Conservation (phyloP, 495 filamentous ascomycete genomes). For the Talaromyces wortmannii region DNA sequence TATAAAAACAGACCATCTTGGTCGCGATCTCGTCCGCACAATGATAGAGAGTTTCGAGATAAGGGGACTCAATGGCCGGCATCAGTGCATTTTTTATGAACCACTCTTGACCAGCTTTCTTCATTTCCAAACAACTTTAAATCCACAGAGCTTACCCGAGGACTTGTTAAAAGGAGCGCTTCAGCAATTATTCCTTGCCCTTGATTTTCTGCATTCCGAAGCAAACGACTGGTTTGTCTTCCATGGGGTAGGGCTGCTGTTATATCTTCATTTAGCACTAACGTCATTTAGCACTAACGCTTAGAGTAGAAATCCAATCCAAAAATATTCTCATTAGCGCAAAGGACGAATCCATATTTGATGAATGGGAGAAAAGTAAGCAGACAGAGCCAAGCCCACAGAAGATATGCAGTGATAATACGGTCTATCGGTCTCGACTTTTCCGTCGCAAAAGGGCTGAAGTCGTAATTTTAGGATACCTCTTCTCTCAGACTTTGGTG, state of each 20-base stretch:
- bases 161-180: slow-evolving; percentile 8
- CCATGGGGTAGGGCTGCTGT: too few species aligned
- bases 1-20: slow-evolving; percentile 18
- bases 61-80: slow-evolving; percentile 22
- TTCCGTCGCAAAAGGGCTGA: slow-evolving; percentile 8
- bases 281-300: too few species aligned
- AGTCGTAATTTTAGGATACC: slow-evolving; percentile 9
- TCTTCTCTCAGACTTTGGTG: slow-evolving; percentile 19
- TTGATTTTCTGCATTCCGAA: slow-evolving; percentile 30
- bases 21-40: slow-evolving; percentile 18
- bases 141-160: slow-evolving; percentile 7
- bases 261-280: too few species aligned
- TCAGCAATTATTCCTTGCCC: slow-evolving; percentile 13
- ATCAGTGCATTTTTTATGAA: slow-evolving; percentile 24
- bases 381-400: slow-evolving; percentile 16
- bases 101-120: slow-evolving; percentile 8
- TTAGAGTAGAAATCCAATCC: slow-evolving; percentile 35
- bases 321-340: slow-evolving; percentile 32
- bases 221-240: slow-evolving; percentile 23
- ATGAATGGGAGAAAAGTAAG: slow-evolving; percentile 17
- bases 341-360: slow-evolving; percentile 24
- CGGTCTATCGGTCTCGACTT: slow-evolving; percentile 10
- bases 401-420: slow-evolving; percentile 11
- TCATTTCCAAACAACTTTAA: slow-evolving; percentile 9
- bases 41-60: slow-evolving; percentile 29